Evolutionary conservation across 192 early-diverging fungal species (phyloP).

Genomic region (Thamnidium elegans): DNA sequence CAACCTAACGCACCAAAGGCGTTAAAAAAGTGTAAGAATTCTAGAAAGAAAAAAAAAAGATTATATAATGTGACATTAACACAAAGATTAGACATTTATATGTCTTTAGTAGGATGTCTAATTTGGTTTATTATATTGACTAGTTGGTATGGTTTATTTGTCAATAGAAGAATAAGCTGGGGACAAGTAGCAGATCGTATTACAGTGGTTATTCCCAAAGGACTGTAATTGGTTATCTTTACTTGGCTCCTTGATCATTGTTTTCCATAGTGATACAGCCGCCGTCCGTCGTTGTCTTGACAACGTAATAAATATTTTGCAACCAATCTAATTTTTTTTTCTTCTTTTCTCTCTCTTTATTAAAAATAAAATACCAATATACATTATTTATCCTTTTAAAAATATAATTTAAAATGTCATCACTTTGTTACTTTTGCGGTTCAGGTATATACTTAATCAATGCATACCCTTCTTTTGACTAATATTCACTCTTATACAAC

Average conservation of each 20-base stretch:
- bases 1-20: constrained; percentile 32
- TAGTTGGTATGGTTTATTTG: constrained; percentile 60
- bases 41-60: neutral
- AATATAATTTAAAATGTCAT: neutral
- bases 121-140: constrained; percentile 48
- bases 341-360: too few species aligned
- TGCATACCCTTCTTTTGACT: neutral
- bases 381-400: too few species aligned
- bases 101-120: constrained; percentile 50
- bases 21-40: constrained; percentile 53
- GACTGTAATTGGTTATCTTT: constrained; percentile 28
- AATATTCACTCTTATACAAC: neutral
- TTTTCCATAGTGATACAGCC: neutral
- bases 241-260: too few species aligned
- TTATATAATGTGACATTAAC: neutral
- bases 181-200: constrained; percentile 53
- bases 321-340: too few species aligned
- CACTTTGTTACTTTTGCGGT: constrained; percentile 8
- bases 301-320: too few species aligned
- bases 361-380: too few species aligned
- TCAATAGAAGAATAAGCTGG: constrained; percentile 58
- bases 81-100: constrained; percentile 45
- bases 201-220: constrained; percentile 52
- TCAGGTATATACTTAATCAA: neutral
- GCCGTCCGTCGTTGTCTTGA: too few species aligned